Percentiles rank a stretch among this genome's conserved stretches.
Conservation (phyloP, 345 rosid species). For the Brassica rapa region DNA sequence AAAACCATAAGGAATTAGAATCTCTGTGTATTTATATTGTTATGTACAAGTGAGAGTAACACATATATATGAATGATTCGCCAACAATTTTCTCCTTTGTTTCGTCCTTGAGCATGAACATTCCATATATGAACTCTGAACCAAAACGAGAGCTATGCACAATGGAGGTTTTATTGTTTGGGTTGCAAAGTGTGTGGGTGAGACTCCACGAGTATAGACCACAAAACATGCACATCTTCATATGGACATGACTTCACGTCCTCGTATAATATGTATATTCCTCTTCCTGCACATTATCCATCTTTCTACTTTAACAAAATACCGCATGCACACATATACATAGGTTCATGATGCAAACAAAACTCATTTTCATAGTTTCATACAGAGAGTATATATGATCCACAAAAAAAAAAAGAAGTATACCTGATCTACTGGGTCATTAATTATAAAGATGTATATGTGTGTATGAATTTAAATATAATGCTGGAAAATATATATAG, state of each 20-base stretch:
- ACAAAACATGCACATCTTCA: slow-evolving; percentile 89
- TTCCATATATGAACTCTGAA: slow-evolving; percentile 14
- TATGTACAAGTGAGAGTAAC: slow-evolving; percentile 27
- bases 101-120: slow-evolving; percentile 29
- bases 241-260: slow-evolving; percentile 88
- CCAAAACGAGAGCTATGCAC: slow-evolving; percentile 23
- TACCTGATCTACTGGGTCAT: not conserved
- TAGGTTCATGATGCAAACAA: slow-evolving; percentile 13
- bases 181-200: slow-evolving; percentile 51
- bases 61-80: slow-evolving; percentile 16
- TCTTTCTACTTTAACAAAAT: slow-evolving; percentile 7
- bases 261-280: slow-evolving; percentile 79
- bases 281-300: slow-evolving; percentile 61
- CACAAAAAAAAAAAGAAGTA: slow-evolving; percentile 8
- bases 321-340: not conserved
- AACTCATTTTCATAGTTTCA: not conserved
- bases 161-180: slow-evolving; percentile 43
- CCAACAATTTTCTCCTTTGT: slow-evolving; percentile 6
- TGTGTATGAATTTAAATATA: not conserved
- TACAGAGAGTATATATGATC: not conserved
- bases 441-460: not conserved
- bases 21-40: slow-evolving; percentile 31
- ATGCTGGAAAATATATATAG: slow-evolving; percentile 8
- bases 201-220: slow-evolving; percentile 92
- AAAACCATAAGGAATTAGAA: slow-evolving; percentile 16